A percentile compares a stretch with the other conserved stretches of the same genome.
phyloP scores from a whole-genome alignment of 1,139 yeast species.

The Kodamaea plutei region DNA sequence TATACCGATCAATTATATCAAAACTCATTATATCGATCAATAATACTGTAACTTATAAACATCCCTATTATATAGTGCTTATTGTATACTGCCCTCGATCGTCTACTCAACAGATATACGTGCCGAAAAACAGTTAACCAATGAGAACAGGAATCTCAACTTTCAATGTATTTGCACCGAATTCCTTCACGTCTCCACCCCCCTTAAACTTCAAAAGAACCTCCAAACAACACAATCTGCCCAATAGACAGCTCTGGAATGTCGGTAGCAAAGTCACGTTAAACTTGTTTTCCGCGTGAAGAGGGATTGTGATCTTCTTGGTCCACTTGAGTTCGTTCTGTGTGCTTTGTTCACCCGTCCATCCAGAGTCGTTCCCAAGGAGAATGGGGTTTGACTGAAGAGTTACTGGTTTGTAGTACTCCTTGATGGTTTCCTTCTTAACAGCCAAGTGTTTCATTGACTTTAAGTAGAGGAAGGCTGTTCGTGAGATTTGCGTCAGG shows the following conservation, averaged over 20 bases:
- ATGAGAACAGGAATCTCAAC: conserved; percentile 42
- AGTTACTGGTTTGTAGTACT: conserved; percentile 30
- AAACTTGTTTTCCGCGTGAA: conserved; percentile 32
- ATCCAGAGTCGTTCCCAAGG: conserved; percentile 21
- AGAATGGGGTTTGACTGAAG: conserved; percentile 20
- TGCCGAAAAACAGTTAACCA: too few species aligned
- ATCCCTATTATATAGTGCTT: too few species aligned
- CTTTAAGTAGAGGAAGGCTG: conserved; percentile 35
- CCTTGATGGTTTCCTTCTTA: conserved; percentile 40
- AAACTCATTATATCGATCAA: too few species aligned
- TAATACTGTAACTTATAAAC: too few species aligned
- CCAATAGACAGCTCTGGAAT: conserved; percentile 43
- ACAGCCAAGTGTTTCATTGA: conserved; percentile 37
- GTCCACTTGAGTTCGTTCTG: conserved; percentile 23
- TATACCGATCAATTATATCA: too few species aligned
- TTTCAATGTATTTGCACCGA: conserved; percentile 31
- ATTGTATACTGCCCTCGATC: too few species aligned
- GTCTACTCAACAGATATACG: too few species aligned
- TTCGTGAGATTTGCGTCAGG: conserved; percentile 30
- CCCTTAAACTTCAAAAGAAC: conserved; percentile 39
- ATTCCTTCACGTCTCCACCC: conserved; percentile 31
- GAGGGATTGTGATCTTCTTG: conserved; percentile 28
- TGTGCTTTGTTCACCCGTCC: conserved; percentile 24
- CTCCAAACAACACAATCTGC: conserved; percentile 41
- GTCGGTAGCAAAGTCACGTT: conserved; percentile 40